Percentiles rank a stretch among this genome's conserved stretches.
Conservation (phyloP, 2,329 filamentous ascomycete genomes). For the Rachicladosporium sp. region DNA sequence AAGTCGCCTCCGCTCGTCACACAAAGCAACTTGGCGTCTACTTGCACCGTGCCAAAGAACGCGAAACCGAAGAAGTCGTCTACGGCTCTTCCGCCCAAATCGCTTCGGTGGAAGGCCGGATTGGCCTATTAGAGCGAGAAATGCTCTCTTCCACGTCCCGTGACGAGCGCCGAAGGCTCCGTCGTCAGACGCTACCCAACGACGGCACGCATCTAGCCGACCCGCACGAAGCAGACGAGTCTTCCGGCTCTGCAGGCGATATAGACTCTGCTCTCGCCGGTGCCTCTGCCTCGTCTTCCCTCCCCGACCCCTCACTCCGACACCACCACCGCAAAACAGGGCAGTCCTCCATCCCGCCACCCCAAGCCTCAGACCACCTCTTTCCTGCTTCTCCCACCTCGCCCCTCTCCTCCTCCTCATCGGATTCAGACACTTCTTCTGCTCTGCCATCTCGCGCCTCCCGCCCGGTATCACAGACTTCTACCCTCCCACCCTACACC, state of each 20-base stretch:
- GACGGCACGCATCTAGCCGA: too few relatives aligned
- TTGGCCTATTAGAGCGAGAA: constrained; percentile 41
- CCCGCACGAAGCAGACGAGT: constrained; percentile 23
- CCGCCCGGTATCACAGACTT: constrained; percentile 12
- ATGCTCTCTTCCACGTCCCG: constrained; percentile 20
- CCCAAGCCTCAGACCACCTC: constrained; percentile 5
- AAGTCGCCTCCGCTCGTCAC: constrained; percentile 42
- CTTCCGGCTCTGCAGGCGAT: constrained; percentile 34
- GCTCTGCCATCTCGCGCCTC: neutral
- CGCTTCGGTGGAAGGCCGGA: constrained; percentile 38
- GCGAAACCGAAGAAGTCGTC: constrained; percentile 35
- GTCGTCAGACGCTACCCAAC: neutral
- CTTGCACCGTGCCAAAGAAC: constrained; percentile 45
- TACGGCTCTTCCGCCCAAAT: constrained; percentile 22
- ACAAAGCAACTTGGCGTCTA: constrained; percentile 45
- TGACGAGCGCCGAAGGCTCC: constrained; percentile 13
- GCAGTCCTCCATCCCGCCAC: constrained; percentile 12
- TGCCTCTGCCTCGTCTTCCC: constrained; percentile 4
- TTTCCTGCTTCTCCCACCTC: constrained; percentile 11
- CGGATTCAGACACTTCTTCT: neutral
- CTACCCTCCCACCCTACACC: constrained; percentile 41
- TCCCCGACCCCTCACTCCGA: neutral
- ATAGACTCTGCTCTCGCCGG: constrained; percentile 26
- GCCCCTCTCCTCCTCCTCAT: neutral
- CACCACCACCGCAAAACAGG: constrained; percentile 15